Base-by-base conservation (phyloP, 73 alveolate genomes). In the Stentor coeruleus region DNA sequence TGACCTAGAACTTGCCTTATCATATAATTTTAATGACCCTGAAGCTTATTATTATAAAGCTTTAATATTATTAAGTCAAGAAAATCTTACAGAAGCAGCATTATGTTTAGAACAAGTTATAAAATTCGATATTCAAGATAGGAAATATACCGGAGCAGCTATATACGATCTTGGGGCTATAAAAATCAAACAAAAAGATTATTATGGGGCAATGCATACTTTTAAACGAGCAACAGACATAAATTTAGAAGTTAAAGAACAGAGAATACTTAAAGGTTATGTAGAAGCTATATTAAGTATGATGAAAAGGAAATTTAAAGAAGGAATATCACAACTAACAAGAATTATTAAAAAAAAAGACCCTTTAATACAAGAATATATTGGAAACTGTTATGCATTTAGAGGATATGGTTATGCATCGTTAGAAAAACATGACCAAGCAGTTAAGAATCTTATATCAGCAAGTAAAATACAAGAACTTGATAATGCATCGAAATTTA, bases 361-460 rank as follows among this genome's bases (percentile, higher is more conserved):
- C 77, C 58, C 85, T 40, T 73, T 35, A 58, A 55, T 83, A 76
- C 41, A 84, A 82, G 42, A 87, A 82, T 83, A 82, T 87, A 40
- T 74, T 87, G 87, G 86, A 87, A 35, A 87, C 86, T n/a, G 60
- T 79, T 66, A 66, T 66, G 86, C 89, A 3, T 83, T 59, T 83
- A 87, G 92, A 42, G 92, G 89, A 35, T 87, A 87, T 75, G 92
- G 89, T 3, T 58, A 83, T 35, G 85, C 86, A 55, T 81, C 89
- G 11, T 75, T 83, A 74, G 83, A 81, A 14, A 74, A 74, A 15
- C 92, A 87, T 84, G 79, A 87, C 74, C 73, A 81, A 41, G 89
- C 92, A 33, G 74, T 87, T 14, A 76, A 81, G 37, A 89, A 87
- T 28, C 82, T 82, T 49, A 73, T 55, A 41, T 38, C 73, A 36